Base-by-base conservation (phyloP, 352 stramenopile species). In the Phytopythium oedochilum region DNA sequence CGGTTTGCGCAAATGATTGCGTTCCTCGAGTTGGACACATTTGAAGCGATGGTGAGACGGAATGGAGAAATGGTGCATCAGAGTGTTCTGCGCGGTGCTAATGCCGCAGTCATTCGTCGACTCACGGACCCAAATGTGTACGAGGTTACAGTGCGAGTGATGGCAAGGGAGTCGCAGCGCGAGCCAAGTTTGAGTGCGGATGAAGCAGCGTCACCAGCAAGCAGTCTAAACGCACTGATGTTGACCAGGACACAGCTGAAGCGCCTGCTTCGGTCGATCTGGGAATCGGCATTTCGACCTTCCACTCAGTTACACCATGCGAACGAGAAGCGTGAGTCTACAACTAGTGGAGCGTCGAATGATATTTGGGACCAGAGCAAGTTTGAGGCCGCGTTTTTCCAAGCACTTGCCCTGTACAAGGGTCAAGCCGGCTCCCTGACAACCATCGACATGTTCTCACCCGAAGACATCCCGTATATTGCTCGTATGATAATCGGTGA, bases 1-100 rank as follows among this genome's bases (percentile, higher is more conserved):
- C 78, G 69, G 35, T 89, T 92, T 34, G 59, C 81, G 12, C 60
- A 32, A 0, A 49, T 89, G 1, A 52, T 89, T 0, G 78, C 83
- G 26, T 89, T 88, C 44, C 64, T 92, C 49, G 44, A 78, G 14
- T 28, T 89, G 14, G 78, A 89, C 23, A 52, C 39, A 11, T 71
- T 75, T 20, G 54, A 77, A 28, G 63, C 50, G 3, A 50, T 83
- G 0, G 46, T 79, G 4, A 55, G 68, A 17, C 56, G 68, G 53
- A 89, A 78, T 35, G 60, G 81, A 6, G 63, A 78, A n/a, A 50
- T 69, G 23, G 36, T 89, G 3, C 52, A 63, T 32, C 55, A 72
- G 52, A 64, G 67, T 10, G 53, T 88, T 6, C 54, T 78, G 38
- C 53, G 71, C 12, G 78, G 78, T 1, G 64, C 75, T 0, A 88